Conservation (phyloP, 2,329 filamentous ascomycete genomes). For the Botrytis squamosa region DNA sequence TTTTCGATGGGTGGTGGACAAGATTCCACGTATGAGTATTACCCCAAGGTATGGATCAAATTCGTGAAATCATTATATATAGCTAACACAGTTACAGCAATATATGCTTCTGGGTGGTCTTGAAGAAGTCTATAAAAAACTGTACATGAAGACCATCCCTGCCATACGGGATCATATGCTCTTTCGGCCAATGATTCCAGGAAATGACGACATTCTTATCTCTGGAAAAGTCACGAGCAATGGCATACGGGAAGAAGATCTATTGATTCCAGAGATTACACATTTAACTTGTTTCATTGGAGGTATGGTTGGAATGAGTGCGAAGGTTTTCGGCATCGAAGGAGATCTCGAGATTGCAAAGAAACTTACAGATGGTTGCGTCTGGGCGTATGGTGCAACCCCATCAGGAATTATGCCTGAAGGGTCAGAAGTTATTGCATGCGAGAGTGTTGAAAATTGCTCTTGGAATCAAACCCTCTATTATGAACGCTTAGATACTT, state of each 20-base stretch:
- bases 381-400: conserved; percentile 65
- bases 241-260: conserved; percentile 46
- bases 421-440: conserved; percentile 49
- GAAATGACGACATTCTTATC: conserved; percentile 69
- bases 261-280: conserved; percentile 42
- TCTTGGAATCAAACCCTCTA: conserved; percentile 38
- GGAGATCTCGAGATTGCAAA: conserved; percentile 62
- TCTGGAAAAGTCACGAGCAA: conserved; percentile 59
- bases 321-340: conserved; percentile 58
- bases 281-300: conserved; percentile 69
- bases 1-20: conserved; percentile 61
- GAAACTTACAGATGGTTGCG: conserved; percentile 66
- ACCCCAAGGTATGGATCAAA: conserved; percentile 55
- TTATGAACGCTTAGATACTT: conserved; percentile 39
- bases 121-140: conserved; percentile 66
- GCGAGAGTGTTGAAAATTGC: conserved; percentile 39
- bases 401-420: conserved; percentile 67
- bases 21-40: conserved; percentile 72
- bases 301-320: conserved; percentile 67
- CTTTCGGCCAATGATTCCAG: conserved; percentile 71
- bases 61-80: background rate
- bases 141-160: conserved; percentile 69
- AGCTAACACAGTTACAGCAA: conserved; percentile 46
- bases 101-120: conserved; percentile 75
- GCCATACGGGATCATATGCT: conserved; percentile 72